Percentiles rank a stretch among this genome's conserved stretches.
phyloP scores from a whole-genome alignment of 331 rosid species.

The Malus hybrid region DNA sequence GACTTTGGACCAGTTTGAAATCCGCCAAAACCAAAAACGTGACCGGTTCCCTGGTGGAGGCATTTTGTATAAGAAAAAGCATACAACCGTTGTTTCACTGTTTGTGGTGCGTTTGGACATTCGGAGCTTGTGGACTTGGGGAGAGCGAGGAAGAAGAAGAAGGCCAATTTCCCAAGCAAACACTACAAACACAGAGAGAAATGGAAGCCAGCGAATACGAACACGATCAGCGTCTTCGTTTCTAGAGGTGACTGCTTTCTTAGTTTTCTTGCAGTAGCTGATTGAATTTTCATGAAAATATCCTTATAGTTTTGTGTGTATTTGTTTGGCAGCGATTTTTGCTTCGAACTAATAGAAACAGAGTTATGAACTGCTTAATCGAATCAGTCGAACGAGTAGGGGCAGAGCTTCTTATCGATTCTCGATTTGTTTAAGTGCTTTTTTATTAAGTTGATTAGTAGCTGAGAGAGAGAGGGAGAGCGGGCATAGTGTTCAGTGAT shows the following conservation, averaged over 20 bases:
- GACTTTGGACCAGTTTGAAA: constrained; percentile 22
- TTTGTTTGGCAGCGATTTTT: background rate
- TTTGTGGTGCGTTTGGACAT: background rate
- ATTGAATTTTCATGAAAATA: background rate
- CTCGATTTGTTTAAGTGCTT: constrained; percentile 18
- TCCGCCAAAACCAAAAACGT: constrained; percentile 25
- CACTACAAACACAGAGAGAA: background rate
- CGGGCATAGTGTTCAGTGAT: constrained; percentile 16
- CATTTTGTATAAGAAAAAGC: background rate
- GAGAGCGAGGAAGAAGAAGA: background rate
- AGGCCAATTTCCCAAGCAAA: background rate
- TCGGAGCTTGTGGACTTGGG: background rate
- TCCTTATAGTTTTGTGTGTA: background rate
- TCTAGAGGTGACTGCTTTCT: background rate
- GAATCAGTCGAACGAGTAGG: constrained; percentile 11
- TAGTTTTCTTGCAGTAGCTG: background rate
- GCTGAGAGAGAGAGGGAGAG: background rate
- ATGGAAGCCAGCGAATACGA: constrained; percentile 52
- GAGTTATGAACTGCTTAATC: constrained; percentile 9
- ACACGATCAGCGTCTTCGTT: constrained; percentile 19
- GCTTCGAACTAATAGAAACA: background rate
- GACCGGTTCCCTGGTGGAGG: constrained; percentile 23
- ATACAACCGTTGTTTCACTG: background rate
- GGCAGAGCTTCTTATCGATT: constrained; percentile 2
- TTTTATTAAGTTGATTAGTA: background rate